Conservation (phyloP, 1,284 basidiomycete genomes). For the Sporisorium iseilematis-ciliati region DNA sequence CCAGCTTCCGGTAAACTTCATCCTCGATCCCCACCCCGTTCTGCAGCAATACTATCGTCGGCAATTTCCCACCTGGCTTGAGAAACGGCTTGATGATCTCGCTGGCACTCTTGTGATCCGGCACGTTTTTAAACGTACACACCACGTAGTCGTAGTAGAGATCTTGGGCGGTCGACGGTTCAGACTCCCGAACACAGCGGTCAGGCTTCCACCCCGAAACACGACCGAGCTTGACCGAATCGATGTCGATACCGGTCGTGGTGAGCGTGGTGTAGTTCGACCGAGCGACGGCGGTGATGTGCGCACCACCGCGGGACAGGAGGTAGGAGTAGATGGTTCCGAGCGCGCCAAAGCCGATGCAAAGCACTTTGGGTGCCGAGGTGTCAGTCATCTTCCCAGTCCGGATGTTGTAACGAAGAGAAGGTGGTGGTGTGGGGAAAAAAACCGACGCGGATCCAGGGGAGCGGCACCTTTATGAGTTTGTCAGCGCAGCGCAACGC, state of each 20-base stretch:
- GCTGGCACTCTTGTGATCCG: conserved; percentile 77
- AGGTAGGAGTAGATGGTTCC: conserved; percentile 76
- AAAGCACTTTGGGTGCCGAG: conserved; percentile 67
- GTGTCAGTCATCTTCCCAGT: not conserved
- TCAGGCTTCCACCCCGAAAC: conserved; percentile 77
- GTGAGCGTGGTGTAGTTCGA: conserved; percentile 78
- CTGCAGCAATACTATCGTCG: conserved; percentile 78
- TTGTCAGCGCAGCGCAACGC: too few relatives aligned
- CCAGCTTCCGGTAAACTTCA: conserved; percentile 76
- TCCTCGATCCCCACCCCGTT: conserved; percentile 82
- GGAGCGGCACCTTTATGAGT: too few relatives aligned
- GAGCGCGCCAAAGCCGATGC: conserved; percentile 73
- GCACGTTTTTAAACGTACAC: conserved; percentile 80
- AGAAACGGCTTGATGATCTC: conserved; percentile 76
- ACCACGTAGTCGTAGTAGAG: conserved; percentile 76
- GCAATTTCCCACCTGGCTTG: conserved; percentile 66
- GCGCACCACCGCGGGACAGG: conserved; percentile 75
- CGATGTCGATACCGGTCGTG: conserved; percentile 73
- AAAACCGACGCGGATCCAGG: too few relatives aligned
- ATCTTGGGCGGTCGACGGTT: conserved; percentile 75
- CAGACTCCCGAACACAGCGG: conserved; percentile 73
- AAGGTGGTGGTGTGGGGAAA: not conserved
- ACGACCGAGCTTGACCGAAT: conserved; percentile 76
- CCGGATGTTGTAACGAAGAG: not conserved
- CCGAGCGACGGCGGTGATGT: conserved; percentile 81